Evolutionary conservation across 2,329 filamentous ascomycete species (phyloP).

Genomic region (Albophoma yamanashiensis): DNA sequence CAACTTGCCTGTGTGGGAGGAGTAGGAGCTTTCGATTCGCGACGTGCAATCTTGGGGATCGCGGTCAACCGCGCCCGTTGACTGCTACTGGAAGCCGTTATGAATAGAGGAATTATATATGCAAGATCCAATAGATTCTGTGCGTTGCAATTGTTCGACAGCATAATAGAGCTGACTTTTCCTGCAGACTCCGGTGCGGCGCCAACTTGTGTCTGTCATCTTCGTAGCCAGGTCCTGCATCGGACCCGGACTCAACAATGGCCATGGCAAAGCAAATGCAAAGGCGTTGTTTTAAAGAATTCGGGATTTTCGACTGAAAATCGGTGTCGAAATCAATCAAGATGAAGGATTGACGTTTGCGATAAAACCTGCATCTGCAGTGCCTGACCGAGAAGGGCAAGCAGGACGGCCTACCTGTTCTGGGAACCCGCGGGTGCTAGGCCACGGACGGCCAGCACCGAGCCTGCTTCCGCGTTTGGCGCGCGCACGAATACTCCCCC

Average conservation of each 20-base stretch:
- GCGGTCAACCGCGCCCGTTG: too few relatives aligned
- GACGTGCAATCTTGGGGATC: too few relatives aligned
- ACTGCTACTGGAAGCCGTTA: neutral
- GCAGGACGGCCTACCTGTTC: too few relatives aligned
- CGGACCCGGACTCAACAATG: neutral
- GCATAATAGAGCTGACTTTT: neutral
- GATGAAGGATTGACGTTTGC: neutral
- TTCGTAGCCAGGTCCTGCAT: neutral
- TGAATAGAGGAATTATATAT: neutral
- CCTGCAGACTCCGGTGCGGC: too few relatives aligned
- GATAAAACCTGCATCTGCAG: neutral
- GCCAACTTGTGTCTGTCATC: too few relatives aligned
- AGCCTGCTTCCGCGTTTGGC: neutral
- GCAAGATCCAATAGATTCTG: neutral
- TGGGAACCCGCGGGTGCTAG: neutral
- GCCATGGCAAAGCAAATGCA: neutral
- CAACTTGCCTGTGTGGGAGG: conserved; percentile 47
- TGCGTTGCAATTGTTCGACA: neutral
- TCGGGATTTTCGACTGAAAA: neutral
- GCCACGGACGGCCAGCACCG: neutral
- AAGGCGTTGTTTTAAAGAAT: neutral
- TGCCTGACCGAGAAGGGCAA: neutral
- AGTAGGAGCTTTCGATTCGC: neutral
- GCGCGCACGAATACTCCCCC: neutral
- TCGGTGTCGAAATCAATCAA: neutral